phyloP scores from a whole-genome alignment of 225 moss, liverwort and hornwort species.

The Takakia lepidozioides region DNA sequence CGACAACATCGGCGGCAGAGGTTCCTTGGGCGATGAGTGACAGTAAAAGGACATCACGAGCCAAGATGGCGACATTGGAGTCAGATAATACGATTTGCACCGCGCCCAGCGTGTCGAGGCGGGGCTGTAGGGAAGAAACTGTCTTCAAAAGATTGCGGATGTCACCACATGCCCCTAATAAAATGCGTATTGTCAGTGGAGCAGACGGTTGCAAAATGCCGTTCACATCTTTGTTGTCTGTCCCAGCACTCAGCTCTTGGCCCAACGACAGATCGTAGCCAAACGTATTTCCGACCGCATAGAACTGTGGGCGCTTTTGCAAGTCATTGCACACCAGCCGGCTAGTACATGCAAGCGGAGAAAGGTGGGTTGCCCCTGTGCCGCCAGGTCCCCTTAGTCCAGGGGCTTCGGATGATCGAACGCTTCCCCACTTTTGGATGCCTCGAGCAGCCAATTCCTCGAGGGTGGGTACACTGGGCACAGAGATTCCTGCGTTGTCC shows the following conservation, averaged over 20 bases:
- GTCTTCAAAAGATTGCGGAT: slow-evolving; percentile 12
- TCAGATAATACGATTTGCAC: slow-evolving; percentile 3
- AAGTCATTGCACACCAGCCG: not conserved
- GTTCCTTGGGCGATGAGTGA: not conserved
- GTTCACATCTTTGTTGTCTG: not conserved
- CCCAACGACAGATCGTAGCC: slow-evolving; percentile 9
- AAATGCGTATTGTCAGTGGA: not conserved
- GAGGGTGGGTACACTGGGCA: not conserved
- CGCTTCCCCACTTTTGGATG: not conserved
- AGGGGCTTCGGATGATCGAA: too few relatives aligned
- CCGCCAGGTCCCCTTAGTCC: not conserved
- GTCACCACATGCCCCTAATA: slow-evolving; percentile 11
- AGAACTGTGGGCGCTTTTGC: slow-evolving; percentile 1
- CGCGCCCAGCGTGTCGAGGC: not conserved
- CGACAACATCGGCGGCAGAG: slow-evolving; percentile 2
- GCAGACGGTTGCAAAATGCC: not conserved
- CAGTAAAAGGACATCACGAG: slow-evolving; percentile 6
- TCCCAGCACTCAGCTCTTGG: not conserved
- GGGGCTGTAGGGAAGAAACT: slow-evolving; percentile 1
- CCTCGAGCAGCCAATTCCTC: slow-evolving; percentile 1
- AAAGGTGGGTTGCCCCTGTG: not conserved
- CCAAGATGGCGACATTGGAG: slow-evolving; percentile 1
- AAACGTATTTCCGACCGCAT: slow-evolving; percentile 7
- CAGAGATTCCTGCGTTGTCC: not conserved
- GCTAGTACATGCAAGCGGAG: not conserved